Evolutionary conservation across 805 yeast species (phyloP), one percentile per base, ranked within the genome.

Genomic region (Myxozyma vanderwaltii): DNA sequence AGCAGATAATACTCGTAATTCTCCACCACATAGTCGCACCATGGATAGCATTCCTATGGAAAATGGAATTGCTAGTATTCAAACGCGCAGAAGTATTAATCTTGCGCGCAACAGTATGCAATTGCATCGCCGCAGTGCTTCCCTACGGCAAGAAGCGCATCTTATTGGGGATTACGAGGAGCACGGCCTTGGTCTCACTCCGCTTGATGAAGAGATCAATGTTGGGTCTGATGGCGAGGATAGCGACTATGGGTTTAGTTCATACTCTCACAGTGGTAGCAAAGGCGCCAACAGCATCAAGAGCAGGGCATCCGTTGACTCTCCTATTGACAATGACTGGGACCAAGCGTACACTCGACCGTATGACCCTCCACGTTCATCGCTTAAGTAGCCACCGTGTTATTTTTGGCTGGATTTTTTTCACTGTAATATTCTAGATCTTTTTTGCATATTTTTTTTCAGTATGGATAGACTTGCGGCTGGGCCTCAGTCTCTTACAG

Each of bases 11-110:
- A 26, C 31, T n/a, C 55, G 54, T 17, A 52, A 49, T 40, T 19
- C 62, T 44, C 36, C 47, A 29, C 43, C 61, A 19, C 31, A 57
- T 33, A 35, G 31, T 75, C 56, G 81, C 77, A 75, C 80, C 59
- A 79, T 77, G 74, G 86, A 72, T 71, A 91, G 78, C 76, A 87
- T 83, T 70, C 96, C 96, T 31, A 75, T 90, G 78, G 96, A 90
- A 70, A 86, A 86, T 60, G 92, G 91, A 13, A 84, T 89, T 43
- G 88, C 89, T 8, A 90, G 91, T 0, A 76, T 84, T 58, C 89
- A 88, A 61, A 80, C 88, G 56, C 82, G 96, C 72, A 79, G 92
- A 70, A 86, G 92, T 2, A 79, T 90, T 77, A 91, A 88, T 74
- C 43, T 66, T 81, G 49, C 77, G 77, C 60, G 83, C 89, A 71